phyloP scores from a whole-genome alignment of 2,329 filamentous ascomycete species.

The Monilinia fructicola region DNA sequence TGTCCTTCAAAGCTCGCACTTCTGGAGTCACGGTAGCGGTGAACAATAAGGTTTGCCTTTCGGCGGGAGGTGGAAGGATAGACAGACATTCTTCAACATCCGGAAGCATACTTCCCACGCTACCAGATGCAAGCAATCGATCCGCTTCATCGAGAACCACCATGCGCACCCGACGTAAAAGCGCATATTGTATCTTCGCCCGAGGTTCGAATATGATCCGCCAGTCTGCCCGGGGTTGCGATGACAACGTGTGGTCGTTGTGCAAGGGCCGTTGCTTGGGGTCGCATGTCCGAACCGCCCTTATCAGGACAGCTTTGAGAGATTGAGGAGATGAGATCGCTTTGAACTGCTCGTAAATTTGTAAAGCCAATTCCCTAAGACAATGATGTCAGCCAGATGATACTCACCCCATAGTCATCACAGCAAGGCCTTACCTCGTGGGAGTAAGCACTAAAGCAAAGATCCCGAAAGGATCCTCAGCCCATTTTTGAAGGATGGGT shows the following conservation, averaged over 20 bases:
- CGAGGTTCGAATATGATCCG: conserved; percentile 89
- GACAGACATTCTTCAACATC: conserved; percentile 50
- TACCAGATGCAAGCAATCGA: conserved; percentile 72
- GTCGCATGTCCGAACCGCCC: conserved; percentile 87
- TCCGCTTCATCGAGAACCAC: conserved; percentile 97
- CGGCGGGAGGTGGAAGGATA: conserved; percentile 70
- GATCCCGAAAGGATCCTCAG: conserved; percentile 86
- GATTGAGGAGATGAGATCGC: conserved; percentile 86
- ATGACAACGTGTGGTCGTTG: conserved; percentile 88
- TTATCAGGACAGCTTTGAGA: conserved; percentile 85
- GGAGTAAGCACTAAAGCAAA: conserved; percentile 88
- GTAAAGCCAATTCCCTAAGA: conserved; percentile 78
- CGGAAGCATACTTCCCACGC: conserved; percentile 24
- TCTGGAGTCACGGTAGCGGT: conserved; percentile 94
- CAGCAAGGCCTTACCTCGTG: conserved; percentile 56
- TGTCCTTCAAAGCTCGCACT: conserved; percentile 79
- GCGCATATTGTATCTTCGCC: conserved; percentile 88
- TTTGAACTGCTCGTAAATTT: conserved; percentile 95
- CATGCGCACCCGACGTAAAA: conserved; percentile 75
- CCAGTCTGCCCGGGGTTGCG: conserved; percentile 87
- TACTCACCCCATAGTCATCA: not conserved
- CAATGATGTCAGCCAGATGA: conserved; percentile 27
- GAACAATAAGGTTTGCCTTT: conserved; percentile 92
- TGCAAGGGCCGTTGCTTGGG: conserved; percentile 81
- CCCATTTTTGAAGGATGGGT: conserved; percentile 91